phyloP scores from a whole-genome alignment of 768 basidiomycete species.

The Stropharia rugosoannulata region DNA sequence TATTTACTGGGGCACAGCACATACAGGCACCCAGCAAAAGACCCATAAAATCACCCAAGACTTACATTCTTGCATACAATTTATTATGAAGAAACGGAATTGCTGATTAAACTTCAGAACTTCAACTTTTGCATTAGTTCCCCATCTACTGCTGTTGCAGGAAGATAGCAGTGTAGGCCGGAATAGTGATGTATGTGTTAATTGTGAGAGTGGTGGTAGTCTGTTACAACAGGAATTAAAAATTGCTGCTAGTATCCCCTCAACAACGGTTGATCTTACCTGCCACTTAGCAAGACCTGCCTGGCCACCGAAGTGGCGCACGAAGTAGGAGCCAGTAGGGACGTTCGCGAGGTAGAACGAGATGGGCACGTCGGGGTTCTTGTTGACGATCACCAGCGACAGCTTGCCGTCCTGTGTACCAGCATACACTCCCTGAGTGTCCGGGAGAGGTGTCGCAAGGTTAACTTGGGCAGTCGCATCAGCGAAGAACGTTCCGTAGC shows the following conservation, averaged over 20 bases:
- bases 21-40: too few relatives aligned
- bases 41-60: too few relatives aligned
- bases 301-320: conserved; percentile 56
- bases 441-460: conserved; percentile 36
- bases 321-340: conserved; percentile 47
- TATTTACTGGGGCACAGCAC: too few relatives aligned
- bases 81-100: too few relatives aligned
- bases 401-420: conserved; percentile 38
- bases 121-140: background rate
- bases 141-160: conserved; percentile 24
- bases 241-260: background rate
- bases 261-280: conserved; percentile 26
- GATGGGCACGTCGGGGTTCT: conserved; percentile 40
- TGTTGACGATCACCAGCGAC: conserved; percentile 51
- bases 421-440: conserved; percentile 47
- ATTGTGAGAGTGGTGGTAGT: conserved; percentile 31
- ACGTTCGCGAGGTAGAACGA: conserved; percentile 41
- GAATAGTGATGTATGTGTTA: conserved; percentile 31
- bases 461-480: conserved; percentile 42
- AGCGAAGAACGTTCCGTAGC: conserved; percentile 48
- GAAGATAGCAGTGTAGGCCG: conserved; percentile 36
- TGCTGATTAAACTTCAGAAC: too few relatives aligned
- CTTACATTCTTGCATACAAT: too few relatives aligned
- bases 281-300: conserved; percentile 57
- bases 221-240: conserved; percentile 10